Conservation (phyloP, 2,329 filamentous ascomycete species). For the Fusarium coicis region DNA sequence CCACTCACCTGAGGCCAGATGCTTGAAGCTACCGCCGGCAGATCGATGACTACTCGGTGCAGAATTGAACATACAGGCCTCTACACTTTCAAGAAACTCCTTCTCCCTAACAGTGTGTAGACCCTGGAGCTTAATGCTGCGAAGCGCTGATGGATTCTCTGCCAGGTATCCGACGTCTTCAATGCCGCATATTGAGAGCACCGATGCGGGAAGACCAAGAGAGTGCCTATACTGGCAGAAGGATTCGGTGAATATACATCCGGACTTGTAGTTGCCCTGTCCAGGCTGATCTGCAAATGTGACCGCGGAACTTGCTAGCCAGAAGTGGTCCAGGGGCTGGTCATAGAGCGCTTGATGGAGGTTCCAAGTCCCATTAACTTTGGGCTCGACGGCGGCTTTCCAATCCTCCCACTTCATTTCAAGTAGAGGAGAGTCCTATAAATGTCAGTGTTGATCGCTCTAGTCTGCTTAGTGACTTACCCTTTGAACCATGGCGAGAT, state of each 20-base stretch:
- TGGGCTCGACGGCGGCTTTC: conserved; percentile 44
- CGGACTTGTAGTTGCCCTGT: conserved; percentile 20
- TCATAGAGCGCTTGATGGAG: conserved; percentile 38
- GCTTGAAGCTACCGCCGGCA: neutral
- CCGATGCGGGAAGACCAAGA: conserved; percentile 13
- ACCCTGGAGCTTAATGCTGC: neutral
- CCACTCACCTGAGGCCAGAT: neutral
- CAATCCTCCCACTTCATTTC: conserved; percentile 44
- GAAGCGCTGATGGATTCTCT: neutral
- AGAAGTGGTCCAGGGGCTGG: conserved; percentile 51
- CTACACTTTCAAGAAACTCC: conserved; percentile 12
- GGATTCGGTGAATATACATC: conserved; percentile 16
- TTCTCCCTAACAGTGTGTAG: neutral
- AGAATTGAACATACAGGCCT: neutral
- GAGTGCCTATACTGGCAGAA: conserved; percentile 18
- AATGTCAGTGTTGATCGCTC: too few relatives aligned
- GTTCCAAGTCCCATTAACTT: conserved; percentile 47
- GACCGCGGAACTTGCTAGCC: conserved; percentile 12
- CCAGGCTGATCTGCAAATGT: conserved; percentile 6
- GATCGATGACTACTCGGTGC: rapidly evolving
- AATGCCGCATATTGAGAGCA: conserved; percentile 10
- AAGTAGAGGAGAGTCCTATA: conserved; percentile 45
- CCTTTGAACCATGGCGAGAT: conserved; percentile 45
- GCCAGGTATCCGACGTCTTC: conserved; percentile 22
- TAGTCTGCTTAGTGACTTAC: too few relatives aligned